Percentiles rank a stretch among this genome's conserved stretches.
Conservation (phyloP, 768 basidiomycete genomes). For the Lanmaoa pseudosensibilis region DNA sequence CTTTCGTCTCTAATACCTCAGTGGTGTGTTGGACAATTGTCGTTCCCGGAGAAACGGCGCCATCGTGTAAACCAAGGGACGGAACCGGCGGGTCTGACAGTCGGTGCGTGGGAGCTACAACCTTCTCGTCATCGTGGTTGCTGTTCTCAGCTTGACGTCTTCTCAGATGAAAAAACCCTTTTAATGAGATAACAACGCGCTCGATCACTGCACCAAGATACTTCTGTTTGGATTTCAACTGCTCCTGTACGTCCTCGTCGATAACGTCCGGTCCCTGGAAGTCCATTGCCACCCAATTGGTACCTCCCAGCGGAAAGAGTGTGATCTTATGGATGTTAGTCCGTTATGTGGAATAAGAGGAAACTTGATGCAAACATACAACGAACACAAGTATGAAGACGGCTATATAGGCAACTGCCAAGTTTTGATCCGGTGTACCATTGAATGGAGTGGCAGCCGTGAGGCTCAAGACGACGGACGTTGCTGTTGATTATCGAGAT, state of each 20-base stretch:
- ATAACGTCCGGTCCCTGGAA: constrained; percentile 64
- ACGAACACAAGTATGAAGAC: constrained; percentile 60
- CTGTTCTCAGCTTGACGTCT: not conserved
- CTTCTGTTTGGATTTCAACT: constrained; percentile 40
- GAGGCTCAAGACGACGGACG: constrained; percentile 62
- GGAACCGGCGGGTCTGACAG: not conserved
- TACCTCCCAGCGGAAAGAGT: constrained; percentile 63
- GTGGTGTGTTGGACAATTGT: constrained; percentile 6
- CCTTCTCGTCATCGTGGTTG: constrained; percentile 12
- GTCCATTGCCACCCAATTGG: constrained; percentile 57
- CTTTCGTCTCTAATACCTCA: not conserved
- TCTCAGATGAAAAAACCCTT: not conserved
- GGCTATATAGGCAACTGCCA: constrained; percentile 67
- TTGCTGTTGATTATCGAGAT: constrained; percentile 44
- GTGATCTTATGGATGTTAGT: constrained; percentile 43
- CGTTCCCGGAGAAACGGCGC: not conserved
- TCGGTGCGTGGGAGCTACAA: not conserved
- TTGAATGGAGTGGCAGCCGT: constrained; percentile 62
- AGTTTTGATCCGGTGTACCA: constrained; percentile 52
- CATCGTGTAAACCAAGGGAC: not conserved
- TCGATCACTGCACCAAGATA: constrained; percentile 15
- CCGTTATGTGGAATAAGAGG: not conserved
- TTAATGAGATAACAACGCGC: constrained; percentile 4
- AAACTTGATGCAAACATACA: constrained; percentile 35
- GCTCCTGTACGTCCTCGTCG: constrained; percentile 52